These are phyloP conservation scores for Sporothrix pallida DNA, from an alignment of 2,329 filamentous ascomycete genomes.

Conservation along the genomic window DNA sequence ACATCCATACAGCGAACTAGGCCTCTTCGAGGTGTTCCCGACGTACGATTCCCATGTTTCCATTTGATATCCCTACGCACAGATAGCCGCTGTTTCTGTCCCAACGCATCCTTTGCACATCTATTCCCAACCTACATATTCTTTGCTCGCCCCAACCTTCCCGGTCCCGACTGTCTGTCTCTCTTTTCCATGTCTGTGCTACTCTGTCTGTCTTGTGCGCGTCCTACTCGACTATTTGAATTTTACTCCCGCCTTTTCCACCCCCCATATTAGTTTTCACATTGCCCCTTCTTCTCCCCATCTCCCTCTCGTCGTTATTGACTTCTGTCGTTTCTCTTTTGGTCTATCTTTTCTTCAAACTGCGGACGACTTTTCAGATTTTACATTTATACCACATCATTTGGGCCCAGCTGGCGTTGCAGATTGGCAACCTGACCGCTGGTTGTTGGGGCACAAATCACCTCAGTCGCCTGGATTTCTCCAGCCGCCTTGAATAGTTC, in stretches of 20 bases:
- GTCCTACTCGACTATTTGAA: neutral
- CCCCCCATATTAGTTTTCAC: too few species aligned
- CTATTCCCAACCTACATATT: constrained; percentile 27
- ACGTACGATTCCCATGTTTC: neutral
- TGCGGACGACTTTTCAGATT: neutral
- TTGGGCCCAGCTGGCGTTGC: neutral
- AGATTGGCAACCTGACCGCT: constrained; percentile 7
- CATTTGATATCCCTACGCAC: neutral
- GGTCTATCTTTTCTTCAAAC: neutral
- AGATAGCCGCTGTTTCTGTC: constrained; percentile 32
- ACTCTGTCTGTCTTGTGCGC: too few species aligned
- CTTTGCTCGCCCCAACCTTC: constrained; percentile 20
- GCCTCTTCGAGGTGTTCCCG: neutral
- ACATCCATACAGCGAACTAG: neutral
- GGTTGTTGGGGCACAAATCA: neutral
- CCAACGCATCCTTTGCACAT: neutral
- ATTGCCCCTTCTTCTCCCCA: neutral
- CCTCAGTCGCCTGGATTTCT: neutral
- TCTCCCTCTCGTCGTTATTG: constrained; percentile 50
- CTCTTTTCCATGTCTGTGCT: neutral
- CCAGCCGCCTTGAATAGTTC: neutral
- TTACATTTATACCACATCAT: neutral
- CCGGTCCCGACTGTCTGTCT: constrained; percentile 1
- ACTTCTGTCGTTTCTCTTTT: neutral
- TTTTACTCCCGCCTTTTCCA: neutral